phyloP scores from a whole-genome alignment of 1,139 yeast species.

The Pichia sp. region DNA sequence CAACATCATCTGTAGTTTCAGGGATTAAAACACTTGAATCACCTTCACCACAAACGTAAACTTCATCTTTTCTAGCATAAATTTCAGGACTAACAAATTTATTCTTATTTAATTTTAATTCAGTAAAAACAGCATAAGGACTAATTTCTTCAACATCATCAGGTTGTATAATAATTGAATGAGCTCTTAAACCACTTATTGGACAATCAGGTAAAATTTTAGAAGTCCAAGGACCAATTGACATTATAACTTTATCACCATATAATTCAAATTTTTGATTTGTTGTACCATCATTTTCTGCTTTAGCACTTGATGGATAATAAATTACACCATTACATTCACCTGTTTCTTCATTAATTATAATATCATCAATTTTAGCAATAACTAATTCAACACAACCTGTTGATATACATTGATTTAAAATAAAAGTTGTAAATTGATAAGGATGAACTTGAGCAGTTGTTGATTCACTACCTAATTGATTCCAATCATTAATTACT shows the following conservation, averaged over 20 bases:
- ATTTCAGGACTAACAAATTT: conserved; percentile 84
- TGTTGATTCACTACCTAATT: conserved; percentile 77
- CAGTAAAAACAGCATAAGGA: conserved; percentile 93
- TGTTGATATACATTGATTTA: conserved; percentile 73
- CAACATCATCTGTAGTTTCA: conserved; percentile 89
- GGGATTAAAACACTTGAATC: conserved; percentile 88
- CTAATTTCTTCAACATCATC: conserved; percentile 63
- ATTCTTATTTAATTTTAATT: conserved; percentile 60
- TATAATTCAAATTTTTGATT: conserved; percentile 36
- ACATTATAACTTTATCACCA: conserved; percentile 74
- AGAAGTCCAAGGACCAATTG: conserved; percentile 97
- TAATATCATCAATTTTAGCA: conserved; percentile 73
- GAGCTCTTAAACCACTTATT: conserved; percentile 86
- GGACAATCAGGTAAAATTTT: conserved; percentile 87
- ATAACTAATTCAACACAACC: conserved; percentile 80
- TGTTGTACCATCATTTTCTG: conserved; percentile 30
- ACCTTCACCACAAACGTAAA: conserved; percentile 96
- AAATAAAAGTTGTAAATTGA: conserved; percentile 75
- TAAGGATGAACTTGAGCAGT: conserved; percentile 98
- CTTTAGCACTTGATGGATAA: conserved; percentile 51
- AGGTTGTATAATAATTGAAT: conserved; percentile 88
- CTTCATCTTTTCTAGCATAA: conserved; percentile 92
- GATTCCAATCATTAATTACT: conserved; percentile 67
- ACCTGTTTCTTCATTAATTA: conserved; percentile 56
- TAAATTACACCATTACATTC: conserved; percentile 61